These are phyloP conservation scores for Solanum gandarillasii DNA, from an alignment of 257 asterid genomes.

Conservation along the genomic window DNA sequence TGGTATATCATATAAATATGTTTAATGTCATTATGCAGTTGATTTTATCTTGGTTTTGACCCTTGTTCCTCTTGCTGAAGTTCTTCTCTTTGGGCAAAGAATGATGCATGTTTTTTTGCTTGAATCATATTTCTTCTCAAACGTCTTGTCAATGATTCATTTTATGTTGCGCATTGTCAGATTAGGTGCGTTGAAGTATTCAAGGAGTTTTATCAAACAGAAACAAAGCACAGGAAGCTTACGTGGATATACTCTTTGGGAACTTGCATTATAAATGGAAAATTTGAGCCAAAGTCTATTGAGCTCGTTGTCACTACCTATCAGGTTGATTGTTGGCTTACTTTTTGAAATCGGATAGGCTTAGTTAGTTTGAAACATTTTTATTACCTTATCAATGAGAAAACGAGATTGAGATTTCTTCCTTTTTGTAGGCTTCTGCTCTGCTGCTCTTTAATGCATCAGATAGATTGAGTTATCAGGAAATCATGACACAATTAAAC, in stretches of 20 bases:
- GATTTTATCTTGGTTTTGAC: background rate
- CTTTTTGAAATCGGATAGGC: background rate
- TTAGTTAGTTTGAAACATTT: background rate
- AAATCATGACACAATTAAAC: slow-evolving; percentile 79
- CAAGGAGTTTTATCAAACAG: slow-evolving; percentile 87
- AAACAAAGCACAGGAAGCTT: slow-evolving; percentile 92
- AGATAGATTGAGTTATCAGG: slow-evolving; percentile 79
- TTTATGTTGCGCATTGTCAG: slow-evolving; percentile 19
- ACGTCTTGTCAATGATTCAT: background rate
- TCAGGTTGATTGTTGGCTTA: slow-evolving; percentile 48
- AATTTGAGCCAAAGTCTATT: slow-evolving; percentile 72
- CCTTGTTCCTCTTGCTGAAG: background rate
- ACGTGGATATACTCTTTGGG: slow-evolving; percentile 97
- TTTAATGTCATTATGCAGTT: background rate
- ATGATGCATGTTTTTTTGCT: background rate
- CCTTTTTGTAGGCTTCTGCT: slow-evolving; percentile 61
- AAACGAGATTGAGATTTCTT: background rate
- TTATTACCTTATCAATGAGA: background rate
- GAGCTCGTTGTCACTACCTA: slow-evolving; percentile 87
- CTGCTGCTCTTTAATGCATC: slow-evolving; percentile 80
- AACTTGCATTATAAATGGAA: slow-evolving; percentile 85
- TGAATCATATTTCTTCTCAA: background rate
- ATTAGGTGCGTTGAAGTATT: slow-evolving; percentile 93
- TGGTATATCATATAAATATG: slow-evolving; percentile 32
- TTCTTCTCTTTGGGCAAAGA: background rate